Percentiles rank a stretch among this genome's conserved stretches.
These are phyloP conservation scores for Pythium dissotocum DNA, from an alignment of 352 stramenopile species.

Conservation along the genomic window DNA sequence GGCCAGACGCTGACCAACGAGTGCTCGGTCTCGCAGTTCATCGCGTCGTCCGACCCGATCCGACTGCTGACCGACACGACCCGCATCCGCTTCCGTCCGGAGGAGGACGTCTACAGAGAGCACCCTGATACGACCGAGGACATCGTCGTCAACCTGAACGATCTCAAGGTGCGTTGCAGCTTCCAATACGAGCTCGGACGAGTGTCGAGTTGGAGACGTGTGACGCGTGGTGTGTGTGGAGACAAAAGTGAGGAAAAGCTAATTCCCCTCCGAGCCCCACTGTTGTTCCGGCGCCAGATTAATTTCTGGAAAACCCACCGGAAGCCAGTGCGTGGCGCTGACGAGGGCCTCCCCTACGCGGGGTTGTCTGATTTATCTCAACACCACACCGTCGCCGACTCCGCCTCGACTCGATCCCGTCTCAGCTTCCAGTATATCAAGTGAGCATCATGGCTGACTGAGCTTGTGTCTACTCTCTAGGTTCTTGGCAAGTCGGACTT, in stretches of 20 bases:
- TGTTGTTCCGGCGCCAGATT: conserved; percentile 89
- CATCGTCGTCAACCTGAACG: conserved; percentile 69
- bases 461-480: conserved; percentile 29
- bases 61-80: conserved; percentile 95
- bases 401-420: conserved; percentile 7
- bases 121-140: conserved; percentile 83
- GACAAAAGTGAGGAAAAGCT: conserved; percentile 80
- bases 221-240: background rate
- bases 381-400: background rate
- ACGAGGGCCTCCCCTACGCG: conserved; percentile 50
- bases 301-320: conserved; percentile 89
- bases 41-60: conserved; percentile 92
- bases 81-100: conserved; percentile 89
- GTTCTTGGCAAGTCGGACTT: conserved; percentile 98
- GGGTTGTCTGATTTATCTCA: conserved; percentile 75
- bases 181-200: background rate
- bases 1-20: conserved; percentile 86
- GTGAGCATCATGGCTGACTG: background rate
- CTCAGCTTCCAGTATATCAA: background rate
- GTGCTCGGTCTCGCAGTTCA: conserved; percentile 84
- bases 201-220: background rate
- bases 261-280: conserved; percentile 77
- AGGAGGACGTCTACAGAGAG: conserved; percentile 81
- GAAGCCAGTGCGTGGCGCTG: conserved; percentile 78
- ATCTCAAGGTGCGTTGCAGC: conserved; percentile 89